Evolutionary conservation across 1,139 yeast species (phyloP), one percentile per base, ranked within the genome.

Genomic region (Pichia sp.): DNA sequence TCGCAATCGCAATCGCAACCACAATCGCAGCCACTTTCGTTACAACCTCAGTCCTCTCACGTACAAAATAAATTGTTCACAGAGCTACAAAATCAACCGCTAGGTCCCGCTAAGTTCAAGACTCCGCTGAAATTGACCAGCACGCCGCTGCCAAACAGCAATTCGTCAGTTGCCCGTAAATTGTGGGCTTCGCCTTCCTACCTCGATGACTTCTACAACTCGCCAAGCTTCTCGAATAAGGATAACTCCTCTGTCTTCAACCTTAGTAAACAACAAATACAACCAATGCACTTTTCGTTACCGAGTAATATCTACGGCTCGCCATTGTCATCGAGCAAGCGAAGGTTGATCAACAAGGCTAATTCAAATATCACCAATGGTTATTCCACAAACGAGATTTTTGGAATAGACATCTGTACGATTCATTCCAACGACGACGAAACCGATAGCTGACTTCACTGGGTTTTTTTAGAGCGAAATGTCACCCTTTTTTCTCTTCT

Each of bases 121-220:
- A 45, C 61, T 36, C 55, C 59, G 5, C 27, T 57, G 27, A 48
- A 41, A 14, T 16, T 50, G 17, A 34, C 58, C 50, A 55, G 46
- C 14, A 52, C 59, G 2, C 43, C 50, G 7, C 20, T 38, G 3
- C 29, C 16, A 43, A 54, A 41, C 50, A n/a, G 17, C 33, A 36
- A 40, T 29, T 20, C 56, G 24, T 27, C 61, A 51, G 36, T 55
- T 4, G 44, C 42, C 4, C 61, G 60, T 50, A 64, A 59, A 49
- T 50, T 62, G 9, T 66, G 69, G 85, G 78, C 82, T 62, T 81
- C 87, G 24, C 89, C 89, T 27, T 78, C 84, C 6, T 81, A 81
- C 63, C 72, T 83, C 58, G 89, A 84, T 60, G 89, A 84, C 62
- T 84, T 84, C 63, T 83, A 83, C 63, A 79, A 81, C 52, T 81